Evolutionary conservation across 768 basidiomycete species (phyloP).

Genomic region (Trametopsis cervina): DNA sequence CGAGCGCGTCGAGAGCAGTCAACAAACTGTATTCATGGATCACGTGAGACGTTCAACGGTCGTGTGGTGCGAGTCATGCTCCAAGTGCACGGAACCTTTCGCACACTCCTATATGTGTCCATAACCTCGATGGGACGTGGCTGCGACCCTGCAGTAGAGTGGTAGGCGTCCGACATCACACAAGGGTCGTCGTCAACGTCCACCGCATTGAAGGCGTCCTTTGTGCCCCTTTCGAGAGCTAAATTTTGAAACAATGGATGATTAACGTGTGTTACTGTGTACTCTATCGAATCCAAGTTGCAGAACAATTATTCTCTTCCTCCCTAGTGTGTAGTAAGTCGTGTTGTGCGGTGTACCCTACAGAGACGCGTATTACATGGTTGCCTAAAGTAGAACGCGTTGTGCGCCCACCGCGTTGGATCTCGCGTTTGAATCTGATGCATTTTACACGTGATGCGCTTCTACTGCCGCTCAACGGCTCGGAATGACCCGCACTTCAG

Average conservation of each 20-base stretch:
- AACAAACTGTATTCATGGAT: slow-evolving; percentile 29
- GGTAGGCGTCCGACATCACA: slow-evolving; percentile 2
- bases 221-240: not conserved
- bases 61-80: slow-evolving; percentile 4
- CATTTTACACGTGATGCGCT: slow-evolving; percentile 12
- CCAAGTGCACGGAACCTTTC: not conserved
- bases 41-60: slow-evolving; percentile 23
- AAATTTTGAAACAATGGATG: not conserved
- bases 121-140: slow-evolving; percentile 1
- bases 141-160: not conserved
- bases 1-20: slow-evolving; percentile 27
- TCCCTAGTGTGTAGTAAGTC: not conserved
- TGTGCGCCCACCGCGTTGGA: slow-evolving; percentile 15
- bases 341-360: slow-evolving; percentile 10
- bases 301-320: not conserved
- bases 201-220: slow-evolving; percentile 5
- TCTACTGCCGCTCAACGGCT: too few relatives aligned
- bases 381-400: slow-evolving; percentile 24
- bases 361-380: slow-evolving; percentile 16
- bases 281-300: not conserved
- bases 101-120: slow-evolving; percentile 2
- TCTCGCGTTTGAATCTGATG: slow-evolving; percentile 23
- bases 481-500: too few relatives aligned
- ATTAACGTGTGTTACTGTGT: not conserved
- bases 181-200: slow-evolving; percentile 7